phyloP scores from a whole-genome alignment of 371 early-diverging fungal species.

The Phascolomyces articulosus region DNA sequence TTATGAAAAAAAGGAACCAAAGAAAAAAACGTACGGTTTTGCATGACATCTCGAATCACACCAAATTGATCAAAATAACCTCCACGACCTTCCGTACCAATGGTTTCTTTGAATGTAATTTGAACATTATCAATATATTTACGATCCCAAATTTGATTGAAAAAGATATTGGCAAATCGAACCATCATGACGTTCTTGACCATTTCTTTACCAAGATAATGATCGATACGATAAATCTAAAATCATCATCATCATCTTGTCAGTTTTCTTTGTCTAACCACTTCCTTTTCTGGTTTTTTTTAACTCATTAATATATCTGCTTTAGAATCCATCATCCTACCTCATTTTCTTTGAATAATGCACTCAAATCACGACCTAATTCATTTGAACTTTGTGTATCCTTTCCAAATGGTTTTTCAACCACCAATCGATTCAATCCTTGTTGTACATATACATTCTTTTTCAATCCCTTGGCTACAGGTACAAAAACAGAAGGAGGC shows the following conservation, averaged over 20 bases:
- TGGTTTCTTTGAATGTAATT: conserved; percentile 97
- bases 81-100: conserved; percentile 98
- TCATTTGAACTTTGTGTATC: conserved; percentile 81
- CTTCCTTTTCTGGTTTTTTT: no score
- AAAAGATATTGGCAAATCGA: conserved; percentile 94
- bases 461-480: conserved; percentile 81
- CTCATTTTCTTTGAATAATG: conserved; percentile 83
- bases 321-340: conserved; percentile 23
- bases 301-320: neutral
- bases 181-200: conserved; percentile 96
- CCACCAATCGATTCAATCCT: conserved; percentile 79
- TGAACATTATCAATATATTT: conserved; percentile 92
- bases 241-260: neutral
- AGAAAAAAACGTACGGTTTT: conserved; percentile 76
- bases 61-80: conserved; percentile 99
- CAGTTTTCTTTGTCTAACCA: neutral
- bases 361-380: conserved; percentile 71
- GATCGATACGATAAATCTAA: conserved; percentile 96
- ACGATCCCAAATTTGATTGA: conserved; percentile 92
- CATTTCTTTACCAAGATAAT: conserved; percentile 99
- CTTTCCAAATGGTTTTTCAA: conserved; percentile 99
- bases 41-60: conserved; percentile 99
- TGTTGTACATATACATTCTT: conserved; percentile 62
- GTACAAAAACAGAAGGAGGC: conserved; percentile 94
- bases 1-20: neutral